phyloP scores from a whole-genome alignment of 169 alveolate genomes.

The Cryptosporidium bovis region DNA sequence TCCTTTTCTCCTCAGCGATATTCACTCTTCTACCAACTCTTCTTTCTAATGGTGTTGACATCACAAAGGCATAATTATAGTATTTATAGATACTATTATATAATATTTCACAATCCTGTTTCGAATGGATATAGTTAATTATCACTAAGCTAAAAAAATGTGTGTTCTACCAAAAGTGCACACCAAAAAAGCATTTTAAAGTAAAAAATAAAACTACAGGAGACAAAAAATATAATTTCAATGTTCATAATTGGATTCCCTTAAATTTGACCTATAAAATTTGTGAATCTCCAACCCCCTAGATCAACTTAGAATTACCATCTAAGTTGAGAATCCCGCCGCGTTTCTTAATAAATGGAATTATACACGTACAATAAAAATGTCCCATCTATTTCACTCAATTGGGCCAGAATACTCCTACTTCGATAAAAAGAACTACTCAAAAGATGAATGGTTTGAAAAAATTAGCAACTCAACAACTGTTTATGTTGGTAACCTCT shows the following conservation, averaged over 20 bases:
- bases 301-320: too few relatives aligned
- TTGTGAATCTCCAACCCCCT: too few relatives aligned
- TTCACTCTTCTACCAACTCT: conserved; percentile 22
- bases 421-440: conserved; percentile 54
- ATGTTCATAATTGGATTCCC: too few relatives aligned
- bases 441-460: conserved; percentile 83
- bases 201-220: not conserved
- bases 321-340: too few relatives aligned
- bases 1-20: conserved; percentile 1
- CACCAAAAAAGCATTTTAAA: conserved; percentile 4
- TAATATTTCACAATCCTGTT: not conserved
- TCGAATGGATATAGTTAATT: not conserved
- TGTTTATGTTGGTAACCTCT: conserved; percentile 92
- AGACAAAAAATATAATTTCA: not conserved
- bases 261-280: too few relatives aligned
- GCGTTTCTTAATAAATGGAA: too few relatives aligned
- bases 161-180: conserved; percentile 72
- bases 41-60: conserved; percentile 65
- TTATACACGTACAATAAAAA: not conserved
- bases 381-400: conserved; percentile 61
- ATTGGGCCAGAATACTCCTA: conserved; percentile 56
- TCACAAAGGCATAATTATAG: conserved; percentile 1
- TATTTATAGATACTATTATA: not conserved
- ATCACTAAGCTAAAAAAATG: not conserved
- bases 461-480: conserved; percentile 85